Conservation (phyloP, 2,329 filamentous ascomycete genomes). For the Aureobasidium musti region DNA sequence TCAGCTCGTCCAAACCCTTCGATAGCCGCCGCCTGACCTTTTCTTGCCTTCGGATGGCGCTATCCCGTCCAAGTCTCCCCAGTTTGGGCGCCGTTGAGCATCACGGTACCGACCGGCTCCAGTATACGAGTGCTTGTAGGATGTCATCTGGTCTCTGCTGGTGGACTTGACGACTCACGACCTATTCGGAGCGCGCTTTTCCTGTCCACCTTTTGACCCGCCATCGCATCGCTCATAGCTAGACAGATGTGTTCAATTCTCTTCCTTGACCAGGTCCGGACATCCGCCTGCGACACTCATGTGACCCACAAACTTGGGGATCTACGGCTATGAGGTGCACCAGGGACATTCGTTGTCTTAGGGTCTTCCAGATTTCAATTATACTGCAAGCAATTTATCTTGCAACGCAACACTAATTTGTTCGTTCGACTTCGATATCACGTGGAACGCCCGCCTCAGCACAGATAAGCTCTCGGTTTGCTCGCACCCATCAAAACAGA, state of each 20-base stretch:
- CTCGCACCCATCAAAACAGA: background rate
- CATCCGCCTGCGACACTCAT: background rate
- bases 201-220: background rate
- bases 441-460: background rate
- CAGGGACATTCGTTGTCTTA: background rate
- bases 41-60: conserved; percentile 5
- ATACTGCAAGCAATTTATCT: background rate
- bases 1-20: conserved; percentile 7
- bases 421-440: conserved; percentile 21
- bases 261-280: background rate
- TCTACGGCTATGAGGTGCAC: background rate
- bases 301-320: background rate
- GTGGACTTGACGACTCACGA: background rate
- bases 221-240: background rate
- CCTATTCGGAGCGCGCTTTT: background rate
- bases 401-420: background rate
- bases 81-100: conserved; percentile 4
- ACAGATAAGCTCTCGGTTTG: conserved; percentile 12
- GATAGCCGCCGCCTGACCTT: conserved; percentile 13
- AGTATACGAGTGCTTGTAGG: background rate
- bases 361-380: background rate
- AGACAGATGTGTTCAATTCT: background rate
- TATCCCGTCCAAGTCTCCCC: background rate
- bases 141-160: conserved; percentile 1
- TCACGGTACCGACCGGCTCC: conserved; percentile 18